Conservation (phyloP, 805 yeast genomes). For the Ogataea pilisensis region DNA sequence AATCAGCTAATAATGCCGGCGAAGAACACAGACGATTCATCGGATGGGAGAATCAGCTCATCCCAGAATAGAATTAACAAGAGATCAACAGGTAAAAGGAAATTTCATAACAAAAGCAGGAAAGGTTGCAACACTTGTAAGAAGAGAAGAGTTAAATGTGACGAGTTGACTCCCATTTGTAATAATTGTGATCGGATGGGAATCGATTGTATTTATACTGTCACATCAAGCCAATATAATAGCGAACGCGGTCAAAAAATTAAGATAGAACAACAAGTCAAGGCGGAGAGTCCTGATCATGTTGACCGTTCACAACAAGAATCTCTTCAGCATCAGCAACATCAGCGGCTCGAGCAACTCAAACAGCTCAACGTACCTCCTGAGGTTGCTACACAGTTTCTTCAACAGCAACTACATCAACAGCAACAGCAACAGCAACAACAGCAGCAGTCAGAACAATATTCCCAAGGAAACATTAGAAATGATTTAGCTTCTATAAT, state of each 20-base stretch:
- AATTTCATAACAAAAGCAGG: slow-evolving; percentile 85
- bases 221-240: neutral
- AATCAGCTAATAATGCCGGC: neutral
- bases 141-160: slow-evolving; percentile 87
- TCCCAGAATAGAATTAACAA: slow-evolving; percentile 24
- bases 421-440: slow-evolving; percentile 15
- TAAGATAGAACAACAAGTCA: neutral
- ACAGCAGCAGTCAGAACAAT: slow-evolving; percentile 15
- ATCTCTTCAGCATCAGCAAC: neutral
- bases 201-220: slow-evolving; percentile 64
- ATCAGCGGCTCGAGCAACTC: slow-evolving; percentile 10
- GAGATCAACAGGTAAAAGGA: slow-evolving; percentile 65
- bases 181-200: slow-evolving; percentile 76
- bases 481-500: neutral
- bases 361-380: slow-evolving; percentile 12
- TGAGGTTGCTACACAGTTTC: no score
- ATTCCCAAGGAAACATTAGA: neutral
- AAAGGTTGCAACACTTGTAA: slow-evolving; percentile 90
- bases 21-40: neutral
- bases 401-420: slow-evolving; percentile 11
- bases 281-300: neutral
- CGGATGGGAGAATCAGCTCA: neutral
- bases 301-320: no score
- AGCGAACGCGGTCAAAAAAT: neutral
- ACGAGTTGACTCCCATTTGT: slow-evolving; percentile 78